Base-by-base conservation (phyloP, 2,329 filamentous ascomycete genomes). In the Aspergillus sp. region DNA sequence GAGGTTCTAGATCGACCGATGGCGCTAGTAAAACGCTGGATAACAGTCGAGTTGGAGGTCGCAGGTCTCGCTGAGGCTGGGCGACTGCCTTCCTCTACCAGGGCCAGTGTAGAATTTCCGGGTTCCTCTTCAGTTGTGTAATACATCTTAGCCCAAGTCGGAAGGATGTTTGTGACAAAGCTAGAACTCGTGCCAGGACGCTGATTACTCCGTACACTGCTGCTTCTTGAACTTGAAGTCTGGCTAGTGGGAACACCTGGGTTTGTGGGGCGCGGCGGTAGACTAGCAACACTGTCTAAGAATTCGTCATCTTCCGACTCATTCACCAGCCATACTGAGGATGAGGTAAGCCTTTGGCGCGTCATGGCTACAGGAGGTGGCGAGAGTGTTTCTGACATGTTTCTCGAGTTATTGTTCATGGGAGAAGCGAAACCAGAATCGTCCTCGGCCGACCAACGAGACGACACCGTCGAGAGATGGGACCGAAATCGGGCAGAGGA, bases 71-170 rank as follows among this genome's bases (percentile, higher is more conserved):
- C 64, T 33, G 64, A 61, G 9, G 70, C 63, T 25, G 73, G 70
- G 8, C 69, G 68, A 57, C 65, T 69, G 37, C 52, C 62, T 39
- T 76, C 63, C 33, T 76, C 73, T 6, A 71, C 64, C 12, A 73
- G 63, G 19, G 72, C 68, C 35, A 89, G 72, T 56, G 72, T 66
- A 5, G 73, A 66, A 52, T 70, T 66, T 76, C 84, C 47, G 76
- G 81, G 60, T 79, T 81, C 71, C 84, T 87, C 51, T 51, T 87
- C 86, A 53, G 85, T 86, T 37, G 86, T 85, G 70, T 92, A 92
- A 73, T 91, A 92, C 15, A 90, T 76, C 64, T 81, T 86, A 41
- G 74, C 76, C 72, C 81, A 83, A 7, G 76, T 71, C 1, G 81
- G 80, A 44, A 80, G 71, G 39, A 70, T 71, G n/a, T 73, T 73